Percentiles rank a stretch among this genome's conserved stretches.
These are phyloP conservation scores for Chlorella sp. DNA, from an alignment of 139 green algal species.

Conservation along the genomic window DNA sequence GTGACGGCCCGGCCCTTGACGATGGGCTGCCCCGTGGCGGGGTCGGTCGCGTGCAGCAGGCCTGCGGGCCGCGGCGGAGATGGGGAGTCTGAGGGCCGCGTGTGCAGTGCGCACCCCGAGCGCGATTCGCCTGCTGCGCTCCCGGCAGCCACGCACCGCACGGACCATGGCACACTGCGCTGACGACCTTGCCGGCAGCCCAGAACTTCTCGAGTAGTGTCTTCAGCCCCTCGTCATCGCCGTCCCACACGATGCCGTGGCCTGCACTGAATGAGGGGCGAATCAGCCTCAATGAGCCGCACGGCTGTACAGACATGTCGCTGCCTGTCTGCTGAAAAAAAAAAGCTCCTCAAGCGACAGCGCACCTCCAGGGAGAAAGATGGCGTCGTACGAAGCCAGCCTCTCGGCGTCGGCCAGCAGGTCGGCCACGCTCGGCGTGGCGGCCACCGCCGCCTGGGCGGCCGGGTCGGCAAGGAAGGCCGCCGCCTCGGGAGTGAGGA, in stretches of 20 bases:
- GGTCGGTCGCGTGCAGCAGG: no score
- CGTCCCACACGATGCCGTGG: conserved; percentile 48
- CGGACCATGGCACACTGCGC: not conserved
- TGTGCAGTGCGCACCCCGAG: no score
- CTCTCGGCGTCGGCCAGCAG: not conserved
- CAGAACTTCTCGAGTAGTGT: conserved; percentile 27
- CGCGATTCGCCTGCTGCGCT: no score
- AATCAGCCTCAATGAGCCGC: no score
- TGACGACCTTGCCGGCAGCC: conserved; percentile 36
- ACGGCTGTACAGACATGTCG: no score
- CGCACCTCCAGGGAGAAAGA: conserved; percentile 36
- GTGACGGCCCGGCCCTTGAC: conserved; percentile 51
- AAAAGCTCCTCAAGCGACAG: no score
- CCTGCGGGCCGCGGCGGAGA: no score
- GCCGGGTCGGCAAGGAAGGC: conserved; percentile 33
- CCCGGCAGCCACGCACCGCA: no score
- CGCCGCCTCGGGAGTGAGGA: conserved; percentile 38
- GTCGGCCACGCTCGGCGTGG: not conserved
- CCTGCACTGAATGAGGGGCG: no score
- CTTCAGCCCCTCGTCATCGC: conserved; percentile 18
- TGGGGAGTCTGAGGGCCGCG: no score
- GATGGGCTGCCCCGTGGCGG: conserved; percentile 43
- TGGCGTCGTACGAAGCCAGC: conserved; percentile 38
- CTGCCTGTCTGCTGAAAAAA: no score
- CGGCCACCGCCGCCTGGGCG: not conserved